Evolutionary conservation across 306 rosid genomes (phyloP), one percentile per base, ranked within the genome.

Genomic region (Dalbergia cochinchinensis): DNA sequence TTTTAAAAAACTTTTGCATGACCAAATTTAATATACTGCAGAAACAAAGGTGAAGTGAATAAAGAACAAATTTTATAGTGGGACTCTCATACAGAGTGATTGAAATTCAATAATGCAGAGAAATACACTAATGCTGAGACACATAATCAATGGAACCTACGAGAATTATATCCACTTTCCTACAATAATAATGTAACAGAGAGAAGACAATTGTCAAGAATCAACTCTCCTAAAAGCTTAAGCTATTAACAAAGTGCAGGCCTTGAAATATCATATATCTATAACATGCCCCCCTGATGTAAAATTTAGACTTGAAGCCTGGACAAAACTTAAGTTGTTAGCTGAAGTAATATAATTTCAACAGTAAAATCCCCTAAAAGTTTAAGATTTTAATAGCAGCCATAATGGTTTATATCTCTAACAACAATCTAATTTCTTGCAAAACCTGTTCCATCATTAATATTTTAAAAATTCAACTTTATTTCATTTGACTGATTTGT

Each of bases 1-100:
- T 33, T 61, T 3, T 71, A 35, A 48, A 69, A 82, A 45, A 60
- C 77, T 69, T 51, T 70, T 58, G 69, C 64, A 47, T 72, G 71
- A 47, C 77, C 34, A 72, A 26, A 57, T 16, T 55, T 42, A 54
- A 64, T 68, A 22, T 67, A 82, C 33, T 35, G 16, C 69, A 19
- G 44, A 18, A 61, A 78, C 39, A 54, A 71, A 58, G 16, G 55
- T 75, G 74, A 48, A 48, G 7, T 15, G 2, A 47, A 64, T 60
- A 31, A 18, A 58, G 50, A 26, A 3, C 48, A 65, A 58, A 35
- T 45, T 13, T 63, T 64, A 45, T 31, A 22, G 16, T 41, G 22
- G 61, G 31, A 71, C 55, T 59, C 47, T n/a, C 65, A 67, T 34
- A 74, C 20, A 45, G 47, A 7, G 6, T 75, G 54, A 60, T 67